Conservation (phyloP, 768 basidiomycete species). For the Panaeolus cyanescens region DNA sequence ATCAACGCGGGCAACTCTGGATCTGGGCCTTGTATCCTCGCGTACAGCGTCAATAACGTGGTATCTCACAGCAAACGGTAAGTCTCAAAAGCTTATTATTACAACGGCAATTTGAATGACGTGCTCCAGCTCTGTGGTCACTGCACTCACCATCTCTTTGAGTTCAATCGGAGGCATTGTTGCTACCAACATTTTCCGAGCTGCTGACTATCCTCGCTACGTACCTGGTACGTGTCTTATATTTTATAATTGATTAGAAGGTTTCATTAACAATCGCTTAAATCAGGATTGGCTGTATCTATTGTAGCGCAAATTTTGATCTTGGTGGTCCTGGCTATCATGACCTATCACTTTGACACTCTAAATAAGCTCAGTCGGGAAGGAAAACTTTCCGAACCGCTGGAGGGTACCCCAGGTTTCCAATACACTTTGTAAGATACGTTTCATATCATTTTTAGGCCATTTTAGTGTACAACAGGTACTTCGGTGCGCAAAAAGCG, state of each 20-base stretch:
- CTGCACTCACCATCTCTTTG: constrained; percentile 41
- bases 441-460: constrained; percentile 16
- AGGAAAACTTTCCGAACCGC: constrained; percentile 33
- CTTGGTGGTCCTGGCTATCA: constrained; percentile 31
- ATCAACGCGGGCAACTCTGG: constrained; percentile 45
- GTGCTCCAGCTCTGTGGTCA: constrained; percentile 38
- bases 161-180: constrained; percentile 46
- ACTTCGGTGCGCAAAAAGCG: background rate
- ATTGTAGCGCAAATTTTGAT: constrained; percentile 42
- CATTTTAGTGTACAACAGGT: constrained; percentile 12
- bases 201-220: constrained; percentile 45
- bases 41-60: constrained; percentile 49
- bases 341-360: constrained; percentile 35
- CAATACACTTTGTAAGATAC: constrained; percentile 38
- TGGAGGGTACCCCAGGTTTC: constrained; percentile 40
- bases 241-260: background rate
- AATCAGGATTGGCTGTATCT: constrained; percentile 39
- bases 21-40: constrained; percentile 44
- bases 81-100: background rate
- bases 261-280: constrained; percentile 13
- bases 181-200: constrained; percentile 42
- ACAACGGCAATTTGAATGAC: background rate
- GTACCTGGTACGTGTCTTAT: constrained; percentile 35
- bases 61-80: constrained; percentile 49
- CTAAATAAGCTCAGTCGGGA: constrained; percentile 36